phyloP scores from a whole-genome alignment of 768 basidiomycete genomes.

The Lactarius sanguifluus region DNA sequence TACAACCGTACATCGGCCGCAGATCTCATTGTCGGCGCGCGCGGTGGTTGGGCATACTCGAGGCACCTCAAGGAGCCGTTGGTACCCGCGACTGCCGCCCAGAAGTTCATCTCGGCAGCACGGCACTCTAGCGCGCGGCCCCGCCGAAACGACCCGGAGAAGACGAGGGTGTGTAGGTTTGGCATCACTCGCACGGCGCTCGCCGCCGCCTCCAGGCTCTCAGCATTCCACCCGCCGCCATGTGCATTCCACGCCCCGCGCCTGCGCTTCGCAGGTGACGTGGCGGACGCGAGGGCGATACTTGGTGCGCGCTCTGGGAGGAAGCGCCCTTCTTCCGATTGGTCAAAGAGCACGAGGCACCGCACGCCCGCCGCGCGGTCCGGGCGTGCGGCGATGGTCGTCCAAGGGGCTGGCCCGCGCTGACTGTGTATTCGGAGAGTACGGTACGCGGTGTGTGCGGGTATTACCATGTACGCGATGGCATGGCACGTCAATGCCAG shows the following conservation, averaged over 20 bases:
- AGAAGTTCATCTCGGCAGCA: conserved; percentile 7
- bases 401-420: conserved; percentile 11
- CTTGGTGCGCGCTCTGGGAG: conserved; percentile 8
- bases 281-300: not conserved
- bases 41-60: not conserved
- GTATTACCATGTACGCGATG: conserved; percentile 16
- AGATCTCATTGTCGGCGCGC: not conserved
- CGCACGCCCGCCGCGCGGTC: conserved; percentile 14
- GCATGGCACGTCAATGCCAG: conserved; percentile 14
- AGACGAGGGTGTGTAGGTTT: conserved; percentile 3
- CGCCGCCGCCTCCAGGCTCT: conserved; percentile 7
- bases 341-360: conserved; percentile 16
- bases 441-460: conserved; percentile 22
- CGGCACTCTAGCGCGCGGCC: not conserved
- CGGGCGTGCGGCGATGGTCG: conserved; percentile 9
- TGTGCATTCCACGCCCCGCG: not conserved
- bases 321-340: not conserved
- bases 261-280: not conserved
- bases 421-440: conserved; percentile 7
- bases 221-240: not conserved
- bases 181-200: conserved; percentile 15
- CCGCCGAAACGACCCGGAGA: not conserved
- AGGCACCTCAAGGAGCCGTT: not conserved
- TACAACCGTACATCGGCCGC: not conserved
- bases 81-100: conserved; percentile 1